Base-by-base conservation (phyloP, 2,329 filamentous ascomycete species). In the Elsinoe perseae region DNA sequence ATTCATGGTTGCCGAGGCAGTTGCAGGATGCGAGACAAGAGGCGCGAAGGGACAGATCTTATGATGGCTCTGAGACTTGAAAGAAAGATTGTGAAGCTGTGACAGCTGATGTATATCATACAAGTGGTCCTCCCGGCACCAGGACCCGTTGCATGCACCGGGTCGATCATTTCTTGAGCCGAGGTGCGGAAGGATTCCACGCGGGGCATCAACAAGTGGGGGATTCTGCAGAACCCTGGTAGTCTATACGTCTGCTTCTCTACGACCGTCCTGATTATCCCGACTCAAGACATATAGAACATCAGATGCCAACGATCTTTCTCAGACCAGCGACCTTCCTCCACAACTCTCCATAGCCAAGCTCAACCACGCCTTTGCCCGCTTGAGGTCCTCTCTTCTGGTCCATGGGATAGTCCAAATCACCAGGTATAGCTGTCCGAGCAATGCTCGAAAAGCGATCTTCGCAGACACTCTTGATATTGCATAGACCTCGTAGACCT, bases 401-500 rank as follows among this genome's bases (percentile, higher is more conserved):
- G 14, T 61, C 58, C 62, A 98, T 82, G 1, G 93, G 92, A 69
- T 97, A 95, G 65, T 85, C 84, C 62, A 95, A 80, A 4, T 86
- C 82, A 1, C 79, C 78, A 2, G 93, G 93, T 57, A 98, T 96
- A 4, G 79, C 76, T 5, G 93, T 98, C 61, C 84, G 77, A 59
- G 81, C 67, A 25, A 76, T 23, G 23, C 68, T 68, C 0, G 77
- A 75, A 66, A 76, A 81, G 68, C 84, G 77, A 74, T 98, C 93
- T 60, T 83, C 78, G 66, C 90, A 95, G 28, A 98, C 76, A 57
- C 86, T 83, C 76, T 98, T 98, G 61, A 84, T 70, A 71, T 97
- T 96, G 70, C 89, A 95, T 56, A 98, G 68, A 2, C 84, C 85
- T 32, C 89, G 79, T 20, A 98, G 73, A 0, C 93, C 93, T 69